phyloP scores from a whole-genome alignment of 495 filamentous ascomycete genomes.

The Aspergillus campestris region DNA sequence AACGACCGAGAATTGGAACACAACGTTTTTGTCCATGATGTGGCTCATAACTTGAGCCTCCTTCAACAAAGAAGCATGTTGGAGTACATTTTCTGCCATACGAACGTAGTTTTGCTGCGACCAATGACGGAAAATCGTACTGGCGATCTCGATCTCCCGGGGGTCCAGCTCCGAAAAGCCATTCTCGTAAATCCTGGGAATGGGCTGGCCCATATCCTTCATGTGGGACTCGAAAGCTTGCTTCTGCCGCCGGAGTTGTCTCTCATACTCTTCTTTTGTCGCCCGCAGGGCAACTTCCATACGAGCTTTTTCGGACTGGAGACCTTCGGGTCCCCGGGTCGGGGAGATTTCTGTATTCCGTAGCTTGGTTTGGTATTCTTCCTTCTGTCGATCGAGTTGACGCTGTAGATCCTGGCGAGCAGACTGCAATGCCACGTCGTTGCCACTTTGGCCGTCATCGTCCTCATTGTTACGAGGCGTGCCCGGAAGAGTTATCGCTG shows the following conservation, averaged over 20 bases:
- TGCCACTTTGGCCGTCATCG: conserved; percentile 46
- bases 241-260: conserved; percentile 64
- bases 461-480: conserved; percentile 69
- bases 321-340: conserved; percentile 73
- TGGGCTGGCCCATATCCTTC: conserved; percentile 49
- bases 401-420: conserved; percentile 81
- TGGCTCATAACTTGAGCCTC: conserved; percentile 98
- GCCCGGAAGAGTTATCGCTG: conserved; percentile 84
- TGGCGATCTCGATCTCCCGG: conserved; percentile 62
- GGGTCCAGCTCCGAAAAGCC: conserved; percentile 54
- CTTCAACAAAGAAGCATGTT: conserved; percentile 79
- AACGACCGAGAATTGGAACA: conserved; percentile 91
- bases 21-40: conserved; percentile 85
- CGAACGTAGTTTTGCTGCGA: conserved; percentile 76
- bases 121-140: conserved; percentile 63
- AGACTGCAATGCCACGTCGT: conserved; percentile 60
- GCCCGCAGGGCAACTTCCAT: conserved; percentile 79
- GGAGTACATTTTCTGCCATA: conserved; percentile 89
- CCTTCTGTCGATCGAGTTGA: conserved; percentile 78
- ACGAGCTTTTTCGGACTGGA: conserved; percentile 70
- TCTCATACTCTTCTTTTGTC: conserved; percentile 80
- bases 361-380: conserved; percentile 70
- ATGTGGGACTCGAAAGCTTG: conserved; percentile 67
- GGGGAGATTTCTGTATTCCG: conserved; percentile 65
- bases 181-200: conserved; percentile 40